phyloP scores from a whole-genome alignment of 805 yeast species.

The Sugiyamaella chiloensis region DNA sequence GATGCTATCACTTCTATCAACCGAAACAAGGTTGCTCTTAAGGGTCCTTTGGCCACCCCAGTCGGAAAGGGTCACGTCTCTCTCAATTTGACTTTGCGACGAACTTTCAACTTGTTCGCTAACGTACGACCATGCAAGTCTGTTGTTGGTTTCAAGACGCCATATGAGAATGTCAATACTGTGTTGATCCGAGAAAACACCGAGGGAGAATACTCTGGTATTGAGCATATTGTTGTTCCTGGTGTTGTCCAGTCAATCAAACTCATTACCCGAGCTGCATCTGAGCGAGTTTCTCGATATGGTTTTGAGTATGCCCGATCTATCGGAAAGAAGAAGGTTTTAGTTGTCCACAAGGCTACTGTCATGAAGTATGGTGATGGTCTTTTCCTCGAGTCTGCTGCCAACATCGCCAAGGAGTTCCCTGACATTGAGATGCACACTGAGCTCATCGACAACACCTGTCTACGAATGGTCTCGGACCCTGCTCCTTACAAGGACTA shows the following conservation, averaged over 20 bases:
- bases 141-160: constrained; percentile 89
- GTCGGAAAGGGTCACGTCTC: constrained; percentile 99
- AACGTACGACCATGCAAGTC: constrained; percentile 97
- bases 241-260: constrained; percentile 98
- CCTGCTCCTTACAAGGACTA: constrained; percentile 83
- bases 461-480: constrained; percentile 83
- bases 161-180: constrained; percentile 84
- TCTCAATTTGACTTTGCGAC: constrained; percentile 93
- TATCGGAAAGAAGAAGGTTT: constrained; percentile 79
- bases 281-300: constrained; percentile 93
- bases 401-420: constrained; percentile 84
- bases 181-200: constrained; percentile 92
- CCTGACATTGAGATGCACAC: constrained; percentile 81
- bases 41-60: constrained; percentile 98
- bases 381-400: constrained; percentile 87
- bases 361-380: constrained; percentile 99
- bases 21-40: constrained; percentile 89
- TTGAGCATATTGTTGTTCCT: constrained; percentile 96
- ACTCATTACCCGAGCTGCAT: constrained; percentile 93
- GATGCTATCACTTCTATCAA: constrained; percentile 90
- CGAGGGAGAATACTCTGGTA: constrained; percentile 93
- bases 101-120: constrained; percentile 94
- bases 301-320: constrained; percentile 95
- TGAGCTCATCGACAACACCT: constrained; percentile 94
- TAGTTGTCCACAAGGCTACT: constrained; percentile 97